These are phyloP conservation scores for Ulota crispa DNA, from an alignment of 225 moss, liverwort and hornwort genomes.

Conservation along the genomic window DNA sequence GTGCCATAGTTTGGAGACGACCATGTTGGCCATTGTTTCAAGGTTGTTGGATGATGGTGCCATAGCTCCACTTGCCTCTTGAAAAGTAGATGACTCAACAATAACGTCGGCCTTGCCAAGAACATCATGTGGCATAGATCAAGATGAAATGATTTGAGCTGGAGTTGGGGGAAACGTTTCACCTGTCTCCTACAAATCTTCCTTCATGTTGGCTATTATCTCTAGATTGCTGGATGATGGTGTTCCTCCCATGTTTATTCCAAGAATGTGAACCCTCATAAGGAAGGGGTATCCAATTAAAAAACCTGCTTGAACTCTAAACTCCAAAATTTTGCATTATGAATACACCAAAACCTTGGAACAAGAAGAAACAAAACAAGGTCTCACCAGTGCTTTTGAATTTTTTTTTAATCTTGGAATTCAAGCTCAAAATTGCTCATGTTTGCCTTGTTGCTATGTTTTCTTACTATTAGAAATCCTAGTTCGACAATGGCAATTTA, in stretches of 20 bases:
- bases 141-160: neutral
- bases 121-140: neutral
- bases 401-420: too few species aligned
- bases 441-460: too few species aligned
- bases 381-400: too few species aligned
- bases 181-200: conserved; percentile 5
- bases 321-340: too few species aligned
- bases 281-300: too few species aligned
- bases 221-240: neutral
- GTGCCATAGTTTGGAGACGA: neutral
- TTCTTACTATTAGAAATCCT: too few species aligned
- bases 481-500: too few species aligned
- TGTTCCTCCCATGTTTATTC: neutral
- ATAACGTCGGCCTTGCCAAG: neutral
- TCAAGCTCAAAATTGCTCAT: too few species aligned
- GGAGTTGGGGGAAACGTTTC: conserved; percentile 12
- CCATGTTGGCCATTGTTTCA: neutral
- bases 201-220: neutral
- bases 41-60: neutral
- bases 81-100: neutral
- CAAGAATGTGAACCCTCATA: neutral
- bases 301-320: too few species aligned
- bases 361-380: too few species aligned
- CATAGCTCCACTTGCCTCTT: neutral
- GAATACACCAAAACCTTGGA: too few species aligned